A percentile compares a stretch with the other conserved stretches of the same genome.
phyloP scores from a whole-genome alignment of 2,329 filamentous ascomycete genomes.

The Knufia fluminis region DNA sequence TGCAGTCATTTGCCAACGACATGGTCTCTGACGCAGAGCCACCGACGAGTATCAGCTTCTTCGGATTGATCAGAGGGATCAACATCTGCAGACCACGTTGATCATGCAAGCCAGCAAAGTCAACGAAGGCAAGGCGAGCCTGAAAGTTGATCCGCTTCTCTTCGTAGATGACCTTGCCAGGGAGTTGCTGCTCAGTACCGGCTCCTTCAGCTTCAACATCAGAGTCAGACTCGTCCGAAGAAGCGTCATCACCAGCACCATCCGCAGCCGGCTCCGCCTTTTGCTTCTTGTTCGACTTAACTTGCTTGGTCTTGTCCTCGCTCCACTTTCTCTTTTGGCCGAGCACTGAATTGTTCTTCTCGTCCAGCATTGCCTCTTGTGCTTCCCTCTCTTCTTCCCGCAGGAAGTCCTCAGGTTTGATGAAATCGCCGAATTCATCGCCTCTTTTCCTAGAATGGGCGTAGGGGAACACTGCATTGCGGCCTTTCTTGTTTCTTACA shows the following conservation, averaged over 20 bases:
- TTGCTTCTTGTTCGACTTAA: conserved; percentile 29
- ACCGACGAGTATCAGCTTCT: conserved; percentile 86
- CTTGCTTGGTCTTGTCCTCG: conserved; percentile 45
- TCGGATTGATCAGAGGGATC: conserved; percentile 83
- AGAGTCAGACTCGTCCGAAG: conserved; percentile 49
- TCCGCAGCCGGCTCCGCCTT: conserved; percentile 18
- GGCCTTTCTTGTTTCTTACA: conserved; percentile 79
- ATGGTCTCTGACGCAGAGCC: conserved; percentile 71
- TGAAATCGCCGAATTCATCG: conserved; percentile 90
- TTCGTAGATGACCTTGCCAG: conserved; percentile 63
- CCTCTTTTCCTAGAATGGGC: conserved; percentile 66
- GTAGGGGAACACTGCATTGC: conserved; percentile 86
- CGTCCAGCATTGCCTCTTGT: conserved; percentile 49
- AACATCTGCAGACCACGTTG: conserved; percentile 90
- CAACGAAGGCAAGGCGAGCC: conserved; percentile 73
- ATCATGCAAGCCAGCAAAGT: conserved; percentile 88
- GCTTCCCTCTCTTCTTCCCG: conserved; percentile 84
- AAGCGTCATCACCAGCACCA: conserved; percentile 40
- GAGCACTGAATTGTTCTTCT: conserved; percentile 52
- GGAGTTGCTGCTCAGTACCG: conserved; percentile 45
- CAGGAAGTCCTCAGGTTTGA: conserved; percentile 87
- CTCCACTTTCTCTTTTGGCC: conserved; percentile 96
- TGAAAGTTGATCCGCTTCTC: conserved; percentile 58
- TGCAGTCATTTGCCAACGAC: conserved; percentile 69
- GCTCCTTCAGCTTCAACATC: conserved; percentile 47